Evolutionary conservation across 2,329 filamentous ascomycete genomes (phyloP).

Genomic region (Ciborinia camelliae): DNA sequence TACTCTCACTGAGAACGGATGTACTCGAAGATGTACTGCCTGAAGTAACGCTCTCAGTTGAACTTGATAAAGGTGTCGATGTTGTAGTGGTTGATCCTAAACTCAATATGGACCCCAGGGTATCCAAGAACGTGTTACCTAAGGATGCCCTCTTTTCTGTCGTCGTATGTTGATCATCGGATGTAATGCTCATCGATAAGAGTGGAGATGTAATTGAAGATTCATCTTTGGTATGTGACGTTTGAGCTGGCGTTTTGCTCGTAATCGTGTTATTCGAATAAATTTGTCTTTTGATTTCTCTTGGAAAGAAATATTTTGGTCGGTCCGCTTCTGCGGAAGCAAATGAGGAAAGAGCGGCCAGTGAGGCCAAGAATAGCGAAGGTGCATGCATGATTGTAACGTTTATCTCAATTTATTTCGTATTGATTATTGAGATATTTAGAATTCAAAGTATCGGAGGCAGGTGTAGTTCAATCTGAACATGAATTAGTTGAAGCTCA

Average conservation of each 20-base stretch:
- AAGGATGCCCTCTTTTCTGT: not conserved
- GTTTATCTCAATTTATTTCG: constrained; percentile 9
- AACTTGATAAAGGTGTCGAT: constrained; percentile 1
- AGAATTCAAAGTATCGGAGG: constrained; percentile 4
- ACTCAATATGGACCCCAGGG: not conserved
- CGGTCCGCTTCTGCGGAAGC: constrained; percentile 45
- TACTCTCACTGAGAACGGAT: not conserved
- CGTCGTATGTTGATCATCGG: constrained; percentile 9
- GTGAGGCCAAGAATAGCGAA: constrained; percentile 48
- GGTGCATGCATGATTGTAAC: constrained; percentile 48
- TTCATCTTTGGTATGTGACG: constrained; percentile 18
- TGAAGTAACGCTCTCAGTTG: not conserved
- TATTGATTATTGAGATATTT: constrained; percentile 18
- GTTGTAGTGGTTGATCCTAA: not conserved
- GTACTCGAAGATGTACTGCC: constrained; percentile 2
- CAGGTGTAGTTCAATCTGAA: constrained; percentile 17
- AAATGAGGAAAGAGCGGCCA: constrained; percentile 48
- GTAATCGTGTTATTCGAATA: constrained; percentile 30
- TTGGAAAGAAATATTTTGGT: constrained; percentile 56
- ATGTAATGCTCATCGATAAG: constrained; percentile 24
- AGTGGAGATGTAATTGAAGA: constrained; percentile 15
- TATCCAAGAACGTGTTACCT: not conserved
- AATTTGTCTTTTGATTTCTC: constrained; percentile 52
- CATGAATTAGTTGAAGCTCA: constrained; percentile 29
- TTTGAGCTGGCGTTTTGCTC: constrained; percentile 20